Percentiles rank a stretch among this genome's conserved stretches.
Evolutionary conservation across 164 flowering plant genomes (phyloP).

Genomic region (Magnolia kwangsiensis): DNA sequence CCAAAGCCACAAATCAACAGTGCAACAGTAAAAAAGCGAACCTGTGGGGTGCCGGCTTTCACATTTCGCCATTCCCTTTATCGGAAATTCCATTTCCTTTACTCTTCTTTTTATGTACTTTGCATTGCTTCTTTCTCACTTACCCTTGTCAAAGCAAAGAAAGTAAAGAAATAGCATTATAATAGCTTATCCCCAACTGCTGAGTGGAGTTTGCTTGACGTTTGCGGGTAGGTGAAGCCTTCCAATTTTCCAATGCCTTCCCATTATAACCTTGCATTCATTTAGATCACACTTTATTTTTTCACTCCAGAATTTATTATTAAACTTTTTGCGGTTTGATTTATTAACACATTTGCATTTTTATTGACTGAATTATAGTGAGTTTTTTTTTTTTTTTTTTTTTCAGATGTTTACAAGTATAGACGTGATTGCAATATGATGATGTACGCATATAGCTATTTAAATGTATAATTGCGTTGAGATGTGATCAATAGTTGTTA

Average conservation of each 20-base stretch:
- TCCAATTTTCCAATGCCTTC: background rate
- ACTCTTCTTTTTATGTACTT: background rate
- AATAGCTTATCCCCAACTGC: background rate
- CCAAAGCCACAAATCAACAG: background rate
- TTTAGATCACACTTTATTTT: background rate
- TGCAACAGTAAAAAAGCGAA: background rate
- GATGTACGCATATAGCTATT: no score
- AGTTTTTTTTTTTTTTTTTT: no score
- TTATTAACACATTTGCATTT: no score
- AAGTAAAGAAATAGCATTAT: background rate
- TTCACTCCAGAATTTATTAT: background rate
- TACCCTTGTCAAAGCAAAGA: background rate
- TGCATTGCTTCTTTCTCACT: background rate
- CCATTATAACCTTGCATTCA: background rate
- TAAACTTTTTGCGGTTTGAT: no score
- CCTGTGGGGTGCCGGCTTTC: background rate
- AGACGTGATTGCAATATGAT: no score
- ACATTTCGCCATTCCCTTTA: background rate
- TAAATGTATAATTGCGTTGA: no score
- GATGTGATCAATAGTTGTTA: no score
- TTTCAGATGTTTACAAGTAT: no score
- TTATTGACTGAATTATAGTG: no score
- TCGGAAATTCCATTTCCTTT: conserved; percentile 6
- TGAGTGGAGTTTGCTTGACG: background rate
- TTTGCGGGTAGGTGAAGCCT: background rate